These are phyloP conservation scores for Cicer bijugum DNA, from an alignment of 306 rosid species.

Conservation along the genomic window DNA sequence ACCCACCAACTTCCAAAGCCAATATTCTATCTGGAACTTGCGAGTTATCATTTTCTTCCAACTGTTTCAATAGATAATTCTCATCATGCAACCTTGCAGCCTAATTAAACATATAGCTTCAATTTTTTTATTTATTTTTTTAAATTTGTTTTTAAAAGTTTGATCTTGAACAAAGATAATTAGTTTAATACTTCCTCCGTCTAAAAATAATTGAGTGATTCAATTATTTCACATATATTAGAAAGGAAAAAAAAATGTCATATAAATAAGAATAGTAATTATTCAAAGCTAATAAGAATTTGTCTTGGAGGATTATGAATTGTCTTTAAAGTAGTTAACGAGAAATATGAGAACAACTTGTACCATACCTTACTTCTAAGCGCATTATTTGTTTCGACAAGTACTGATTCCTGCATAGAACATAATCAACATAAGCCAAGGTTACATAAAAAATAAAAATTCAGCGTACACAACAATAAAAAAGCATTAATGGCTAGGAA, in stretches of 20 bases:
- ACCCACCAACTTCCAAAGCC: constrained; percentile 58
- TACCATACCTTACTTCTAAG: constrained; percentile 63
- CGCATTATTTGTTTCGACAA: constrained; percentile 64
- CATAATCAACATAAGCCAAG: background rate
- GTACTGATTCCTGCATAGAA: constrained; percentile 66
- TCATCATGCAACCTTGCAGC: background rate
- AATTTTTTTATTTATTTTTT: background rate
- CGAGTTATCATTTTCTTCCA: constrained; percentile 60
- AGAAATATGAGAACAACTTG: background rate
- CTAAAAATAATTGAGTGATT: no score
- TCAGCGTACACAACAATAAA: background rate
- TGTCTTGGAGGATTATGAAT: no score
- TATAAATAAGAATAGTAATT: no score
- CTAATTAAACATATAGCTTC: background rate
- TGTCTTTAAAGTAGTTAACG: background rate
- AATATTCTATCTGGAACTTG: constrained; percentile 40
- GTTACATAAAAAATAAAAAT: background rate
- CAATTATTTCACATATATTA: no score
- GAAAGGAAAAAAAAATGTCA: no score
- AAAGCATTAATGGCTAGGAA: background rate
- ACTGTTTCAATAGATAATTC: constrained; percentile 47
- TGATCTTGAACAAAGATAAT: no score
- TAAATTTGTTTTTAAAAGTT: no score
- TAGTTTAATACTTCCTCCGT: no score
- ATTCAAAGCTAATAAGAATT: no score